Percentiles rank a stretch among this genome's conserved stretches.
Conservation (phyloP, 306 rosid species). For the Fagus crenata region DNA sequence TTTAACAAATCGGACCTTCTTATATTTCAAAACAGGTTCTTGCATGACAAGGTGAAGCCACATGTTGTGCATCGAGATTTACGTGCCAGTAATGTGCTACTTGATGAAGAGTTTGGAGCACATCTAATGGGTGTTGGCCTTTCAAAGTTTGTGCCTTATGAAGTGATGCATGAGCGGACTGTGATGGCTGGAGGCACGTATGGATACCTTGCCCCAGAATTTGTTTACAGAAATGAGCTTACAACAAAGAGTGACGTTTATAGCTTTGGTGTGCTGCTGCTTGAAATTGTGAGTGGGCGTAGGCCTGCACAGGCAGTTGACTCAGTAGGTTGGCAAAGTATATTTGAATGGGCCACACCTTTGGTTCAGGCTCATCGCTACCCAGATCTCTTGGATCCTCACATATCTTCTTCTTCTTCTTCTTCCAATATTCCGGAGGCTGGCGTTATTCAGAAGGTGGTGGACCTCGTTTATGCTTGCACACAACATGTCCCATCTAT, state of each 20-base stretch:
- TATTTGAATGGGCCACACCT: constrained; percentile 97
- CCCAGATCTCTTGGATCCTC: constrained; percentile 90
- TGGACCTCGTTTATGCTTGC: constrained; percentile 96
- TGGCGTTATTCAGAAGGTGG: constrained; percentile 77
- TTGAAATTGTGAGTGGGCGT: constrained; percentile 90
- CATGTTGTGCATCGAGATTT: constrained; percentile 97
- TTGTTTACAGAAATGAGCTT: constrained; percentile 87
- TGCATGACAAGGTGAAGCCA: constrained; percentile 98
- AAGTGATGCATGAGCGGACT: constrained; percentile 92
- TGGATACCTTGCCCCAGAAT: constrained; percentile 96
- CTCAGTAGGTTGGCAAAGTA: constrained; percentile 97
- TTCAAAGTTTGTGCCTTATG: constrained; percentile 88
- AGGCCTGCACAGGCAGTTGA: constrained; percentile 97
- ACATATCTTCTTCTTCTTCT: constrained; percentile 54
- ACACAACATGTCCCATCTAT: constrained; percentile 96
- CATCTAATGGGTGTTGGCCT: constrained; percentile 95
- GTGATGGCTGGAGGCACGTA: constrained; percentile 98
- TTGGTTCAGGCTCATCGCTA: constrained; percentile 90
- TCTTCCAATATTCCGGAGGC: constrained; percentile 70
- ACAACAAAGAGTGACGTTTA: constrained; percentile 95
- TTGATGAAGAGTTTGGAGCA: constrained; percentile 96
- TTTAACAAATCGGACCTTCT: neutral
- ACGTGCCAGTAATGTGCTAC: constrained; percentile 87
- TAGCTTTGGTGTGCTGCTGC: constrained; percentile 89
- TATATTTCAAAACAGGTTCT: constrained; percentile 56